phyloP scores from a whole-genome alignment of 176 grass and related monocot species.

The Zizania latifolia region DNA sequence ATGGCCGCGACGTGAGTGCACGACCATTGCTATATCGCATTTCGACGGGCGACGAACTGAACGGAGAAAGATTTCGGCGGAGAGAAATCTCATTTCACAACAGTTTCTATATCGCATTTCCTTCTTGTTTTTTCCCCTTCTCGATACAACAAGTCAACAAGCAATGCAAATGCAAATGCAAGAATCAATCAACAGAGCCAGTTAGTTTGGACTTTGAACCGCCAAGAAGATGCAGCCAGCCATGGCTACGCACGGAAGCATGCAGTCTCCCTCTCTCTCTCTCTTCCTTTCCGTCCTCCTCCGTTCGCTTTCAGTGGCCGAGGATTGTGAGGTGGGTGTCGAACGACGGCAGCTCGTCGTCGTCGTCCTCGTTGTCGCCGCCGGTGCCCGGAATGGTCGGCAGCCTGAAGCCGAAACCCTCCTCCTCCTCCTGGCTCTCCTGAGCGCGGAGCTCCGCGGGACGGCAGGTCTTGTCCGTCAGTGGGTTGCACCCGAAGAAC shows the following conservation, averaged over 20 bases:
- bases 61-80: too few species aligned
- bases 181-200: neutral
- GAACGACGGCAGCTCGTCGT: slow-evolving; percentile 41
- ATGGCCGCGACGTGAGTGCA: too few species aligned
- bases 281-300: too few species aligned
- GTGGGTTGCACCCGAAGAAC: slow-evolving; percentile 15
- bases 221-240: neutral
- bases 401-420: slow-evolving; percentile 9
- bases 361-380: slow-evolving; percentile 23
- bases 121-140: too few species aligned
- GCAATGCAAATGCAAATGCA: slow-evolving; percentile 11
- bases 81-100: too few species aligned
- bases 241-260: too few species aligned
- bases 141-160: neutral
- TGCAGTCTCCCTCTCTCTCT: neutral
- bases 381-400: neutral
- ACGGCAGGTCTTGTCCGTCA: slow-evolving; percentile 40
- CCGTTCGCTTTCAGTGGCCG: slow-evolving; percentile 30
- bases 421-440: slow-evolving; percentile 51
- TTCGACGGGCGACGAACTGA: too few species aligned
- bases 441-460: slow-evolving; percentile 30
- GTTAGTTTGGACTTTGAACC: too few species aligned
- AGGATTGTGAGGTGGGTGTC: slow-evolving; percentile 39
- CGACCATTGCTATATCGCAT: too few species aligned
- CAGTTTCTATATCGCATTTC: too few species aligned